Evolutionary conservation across 2,329 filamentous ascomycete genomes (phyloP), one percentile per base, ranked within the genome.

Genomic region (Phaeomoniella chlamydospora): DNA sequence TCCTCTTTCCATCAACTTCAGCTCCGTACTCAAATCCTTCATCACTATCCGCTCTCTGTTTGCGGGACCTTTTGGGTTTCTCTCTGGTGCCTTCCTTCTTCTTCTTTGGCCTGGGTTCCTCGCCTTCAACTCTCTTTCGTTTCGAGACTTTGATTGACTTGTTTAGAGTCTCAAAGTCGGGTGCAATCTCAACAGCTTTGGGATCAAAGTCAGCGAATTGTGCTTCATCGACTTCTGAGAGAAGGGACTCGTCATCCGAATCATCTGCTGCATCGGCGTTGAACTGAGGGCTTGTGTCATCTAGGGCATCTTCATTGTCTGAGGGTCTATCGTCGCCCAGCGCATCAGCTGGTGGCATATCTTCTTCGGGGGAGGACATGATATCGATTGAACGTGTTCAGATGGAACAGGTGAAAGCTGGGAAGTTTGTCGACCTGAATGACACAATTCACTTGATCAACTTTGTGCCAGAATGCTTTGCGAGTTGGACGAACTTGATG

Each of bases 41-140:
- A 34, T 67, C 63, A 29, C 62, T 68, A 41, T 65, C 65, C 59
- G 78, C 76, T 58, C 83, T 82, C 45, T 77, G 78, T 48, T 77
- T 68, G 35, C 75, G 68, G 49, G 77, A 80, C 54, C 80, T 77
- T 45, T 64, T 64, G 14, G 61, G 62, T 56, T 67, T 71, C 48
- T 72, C 68, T 17, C 70, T 57, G 39, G 65, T 59, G 3, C 61
- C 59, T 45, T 70, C 65, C 43, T 65, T 65, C 54, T 71, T 75
- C 36, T 82, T 80, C 60, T 85, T 90, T 57, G 80, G 83, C 31
- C 66, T 58, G 34, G 68, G 68, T 35, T 76, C 76, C 19, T 72
- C 64, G 18, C 68, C 66, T 36, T 64, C 65, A 42, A 70, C 72
- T 39, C 82, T 71, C 63, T 76, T 73, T 43, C 74, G 63, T 62